Evolutionary conservation across 75 land plant genomes (phyloP).

Genomic region (Pseudotsuga menziesii): DNA sequence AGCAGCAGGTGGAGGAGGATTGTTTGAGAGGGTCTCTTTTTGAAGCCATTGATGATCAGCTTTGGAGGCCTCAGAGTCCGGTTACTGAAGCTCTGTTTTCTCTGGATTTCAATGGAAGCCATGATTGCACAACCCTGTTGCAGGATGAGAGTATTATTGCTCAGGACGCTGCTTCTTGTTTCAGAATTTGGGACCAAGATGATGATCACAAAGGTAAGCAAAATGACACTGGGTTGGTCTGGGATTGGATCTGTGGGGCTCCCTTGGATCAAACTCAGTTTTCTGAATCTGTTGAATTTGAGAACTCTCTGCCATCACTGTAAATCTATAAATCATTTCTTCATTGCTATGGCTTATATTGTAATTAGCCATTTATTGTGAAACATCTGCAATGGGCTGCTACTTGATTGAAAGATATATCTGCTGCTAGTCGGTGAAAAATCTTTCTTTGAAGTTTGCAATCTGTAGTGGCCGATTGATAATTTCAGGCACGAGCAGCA

Average conservation of each 20-base stretch:
- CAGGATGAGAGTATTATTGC: neutral
- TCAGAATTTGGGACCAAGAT: neutral
- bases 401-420: no score
- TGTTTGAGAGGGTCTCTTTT: neutral
- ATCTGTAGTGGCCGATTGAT: no score
- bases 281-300: neutral
- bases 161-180: neutral
- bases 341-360: no score
- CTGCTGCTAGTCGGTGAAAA: no score
- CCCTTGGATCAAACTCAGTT: neutral
- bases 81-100: neutral
- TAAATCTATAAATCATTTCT: neutral
- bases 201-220: neutral
- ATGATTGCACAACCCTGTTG: neutral
- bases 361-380: no score
- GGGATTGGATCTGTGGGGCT: neutral
- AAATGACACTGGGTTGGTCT: neutral
- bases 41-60: neutral
- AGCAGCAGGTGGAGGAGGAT: neutral
- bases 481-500: no score
- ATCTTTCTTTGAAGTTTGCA: no score
- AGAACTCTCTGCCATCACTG: slow-evolving; percentile 1
- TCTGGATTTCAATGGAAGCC: neutral
- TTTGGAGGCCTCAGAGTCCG: neutral
- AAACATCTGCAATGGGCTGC: no score